A percentile compares a stretch with the other conserved stretches of the same genome.
Evolutionary conservation across 1,139 yeast genomes (phyloP).

Genomic region (Pichia sp.): DNA sequence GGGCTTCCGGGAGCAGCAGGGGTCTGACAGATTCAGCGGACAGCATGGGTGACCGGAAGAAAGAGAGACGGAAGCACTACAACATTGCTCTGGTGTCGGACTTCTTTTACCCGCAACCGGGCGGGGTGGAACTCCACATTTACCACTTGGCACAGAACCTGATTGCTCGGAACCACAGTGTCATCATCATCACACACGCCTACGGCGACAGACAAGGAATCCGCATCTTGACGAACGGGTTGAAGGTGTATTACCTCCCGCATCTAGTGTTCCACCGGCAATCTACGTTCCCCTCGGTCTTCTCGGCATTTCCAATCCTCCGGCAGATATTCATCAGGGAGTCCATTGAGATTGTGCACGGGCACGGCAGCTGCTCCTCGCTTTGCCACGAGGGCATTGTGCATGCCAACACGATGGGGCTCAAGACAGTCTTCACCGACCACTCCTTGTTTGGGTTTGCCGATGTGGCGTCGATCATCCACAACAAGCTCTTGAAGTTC

Average conservation of each 20-base stretch:
- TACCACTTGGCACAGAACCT: constrained; percentile 78
- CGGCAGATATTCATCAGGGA: constrained; percentile 85
- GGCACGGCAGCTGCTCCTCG: constrained; percentile 87
- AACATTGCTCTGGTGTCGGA: constrained; percentile 51
- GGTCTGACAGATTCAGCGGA: not conserved
- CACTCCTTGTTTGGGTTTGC: constrained; percentile 95
- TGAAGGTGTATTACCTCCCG: constrained; percentile 91
- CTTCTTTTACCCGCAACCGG: constrained; percentile 97
- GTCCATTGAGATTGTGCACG: constrained; percentile 82
- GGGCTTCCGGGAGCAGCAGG: not conserved
- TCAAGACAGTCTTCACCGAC: constrained; percentile 88
- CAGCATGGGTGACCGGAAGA: not conserved
- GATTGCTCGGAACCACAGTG: constrained; percentile 83
- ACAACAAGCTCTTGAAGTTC: constrained; percentile 81
- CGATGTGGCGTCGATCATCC: constrained; percentile 75
- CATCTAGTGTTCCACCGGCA: constrained; percentile 74
- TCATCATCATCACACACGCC: constrained; percentile 84
- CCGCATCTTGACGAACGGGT: constrained; percentile 78
- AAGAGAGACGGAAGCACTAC: constrained; percentile 5
- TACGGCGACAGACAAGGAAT: constrained; percentile 81
- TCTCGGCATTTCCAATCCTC: constrained; percentile 78
- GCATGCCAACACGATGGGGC: constrained; percentile 91
- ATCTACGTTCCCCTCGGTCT: constrained; percentile 84
- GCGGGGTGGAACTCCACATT: constrained; percentile 95
- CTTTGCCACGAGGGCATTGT: constrained; percentile 86